A percentile compares a stretch with the other conserved stretches of the same genome.
phyloP scores from a whole-genome alignment of 768 basidiomycete species.

The Brasilioporus rufonigricans region DNA sequence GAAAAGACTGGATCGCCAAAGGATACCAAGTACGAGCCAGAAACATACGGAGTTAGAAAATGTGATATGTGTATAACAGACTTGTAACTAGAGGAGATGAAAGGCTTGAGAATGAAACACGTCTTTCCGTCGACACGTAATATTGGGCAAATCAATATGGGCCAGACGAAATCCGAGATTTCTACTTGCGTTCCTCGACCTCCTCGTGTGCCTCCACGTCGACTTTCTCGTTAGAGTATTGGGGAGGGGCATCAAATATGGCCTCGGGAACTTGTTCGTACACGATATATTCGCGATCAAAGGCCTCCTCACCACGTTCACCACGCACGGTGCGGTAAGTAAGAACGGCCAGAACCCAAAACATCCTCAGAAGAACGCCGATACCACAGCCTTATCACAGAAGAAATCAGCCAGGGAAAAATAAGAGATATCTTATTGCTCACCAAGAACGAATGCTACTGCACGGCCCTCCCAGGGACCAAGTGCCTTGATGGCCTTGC shows the following conservation, averaged over 20 bases:
- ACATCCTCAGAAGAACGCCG: slow-evolving; percentile 77
- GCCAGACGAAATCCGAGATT: neutral
- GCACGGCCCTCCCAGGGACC: slow-evolving; percentile 83
- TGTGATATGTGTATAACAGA: neutral
- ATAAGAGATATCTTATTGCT: slow-evolving; percentile 19
- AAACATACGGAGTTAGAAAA: slow-evolving; percentile 6
- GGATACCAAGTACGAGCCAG: slow-evolving; percentile 2
- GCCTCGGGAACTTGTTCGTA: slow-evolving; percentile 50
- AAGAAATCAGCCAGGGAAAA: neutral
- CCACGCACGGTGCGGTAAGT: slow-evolving; percentile 54
- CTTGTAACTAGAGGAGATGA: slow-evolving; percentile 6
- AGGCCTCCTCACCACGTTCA: slow-evolving; percentile 40
- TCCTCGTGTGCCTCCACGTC: slow-evolving; percentile 14
- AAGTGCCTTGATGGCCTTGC: slow-evolving; percentile 62
- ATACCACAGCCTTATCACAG: slow-evolving; percentile 66
- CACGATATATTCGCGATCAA: slow-evolving; percentile 39
- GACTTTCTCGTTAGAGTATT: slow-evolving; percentile 59
- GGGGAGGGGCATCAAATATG: slow-evolving; percentile 50
- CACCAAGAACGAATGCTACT: slow-evolving; percentile 80
- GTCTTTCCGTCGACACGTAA: neutral
- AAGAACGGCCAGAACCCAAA: slow-evolving; percentile 70
- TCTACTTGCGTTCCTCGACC: slow-evolving; percentile 19
- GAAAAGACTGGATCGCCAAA: neutral
- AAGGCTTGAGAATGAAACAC: neutral
- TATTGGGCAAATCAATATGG: neutral